Percentiles rank a stretch among this genome's conserved stretches.
Evolutionary conservation across 148 eudicot genomes (phyloP).

Genomic region (Hydrangea macrophylla): DNA sequence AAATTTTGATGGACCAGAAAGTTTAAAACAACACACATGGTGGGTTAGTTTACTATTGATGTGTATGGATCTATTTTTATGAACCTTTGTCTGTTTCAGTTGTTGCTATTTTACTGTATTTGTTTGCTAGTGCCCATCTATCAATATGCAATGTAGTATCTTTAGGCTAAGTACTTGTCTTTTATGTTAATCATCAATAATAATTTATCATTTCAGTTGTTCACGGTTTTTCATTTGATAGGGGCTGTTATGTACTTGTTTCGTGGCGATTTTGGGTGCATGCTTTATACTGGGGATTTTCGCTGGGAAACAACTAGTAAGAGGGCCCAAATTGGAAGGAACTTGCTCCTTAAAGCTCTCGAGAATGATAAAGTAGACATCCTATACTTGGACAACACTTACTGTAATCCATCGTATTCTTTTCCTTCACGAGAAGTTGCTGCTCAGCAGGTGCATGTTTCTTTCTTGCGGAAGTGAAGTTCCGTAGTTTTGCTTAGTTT

Average conservation of each 20-base stretch:
- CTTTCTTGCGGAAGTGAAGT: background rate
- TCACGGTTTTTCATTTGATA: constrained; percentile 20
- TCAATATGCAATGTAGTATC: background rate
- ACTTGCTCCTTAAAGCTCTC: constrained; percentile 58
- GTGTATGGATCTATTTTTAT: no score
- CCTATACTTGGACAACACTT: constrained; percentile 78
- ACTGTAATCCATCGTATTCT: constrained; percentile 62
- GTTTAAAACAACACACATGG: no score
- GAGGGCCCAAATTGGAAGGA: constrained; percentile 44
- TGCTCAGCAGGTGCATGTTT: constrained; percentile 54
- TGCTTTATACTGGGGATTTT: constrained; percentile 86
- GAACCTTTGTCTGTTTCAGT: background rate
- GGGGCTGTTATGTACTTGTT: constrained; percentile 89
- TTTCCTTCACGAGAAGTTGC: constrained; percentile 78
- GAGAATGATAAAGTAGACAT: constrained; percentile 46
- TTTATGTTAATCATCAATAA: background rate
- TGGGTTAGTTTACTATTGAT: no score
- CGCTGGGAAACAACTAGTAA: constrained; percentile 68
- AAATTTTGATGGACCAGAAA: no score
- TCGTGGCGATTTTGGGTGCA: constrained; percentile 70
- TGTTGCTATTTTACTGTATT: background rate
- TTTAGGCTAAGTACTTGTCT: background rate
- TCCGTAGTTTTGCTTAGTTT: background rate
- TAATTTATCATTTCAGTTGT: background rate
- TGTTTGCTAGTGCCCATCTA: background rate